Base-by-base conservation (phyloP, 2,329 filamentous ascomycete genomes). In the Aspergillus carbonarius region DNA sequence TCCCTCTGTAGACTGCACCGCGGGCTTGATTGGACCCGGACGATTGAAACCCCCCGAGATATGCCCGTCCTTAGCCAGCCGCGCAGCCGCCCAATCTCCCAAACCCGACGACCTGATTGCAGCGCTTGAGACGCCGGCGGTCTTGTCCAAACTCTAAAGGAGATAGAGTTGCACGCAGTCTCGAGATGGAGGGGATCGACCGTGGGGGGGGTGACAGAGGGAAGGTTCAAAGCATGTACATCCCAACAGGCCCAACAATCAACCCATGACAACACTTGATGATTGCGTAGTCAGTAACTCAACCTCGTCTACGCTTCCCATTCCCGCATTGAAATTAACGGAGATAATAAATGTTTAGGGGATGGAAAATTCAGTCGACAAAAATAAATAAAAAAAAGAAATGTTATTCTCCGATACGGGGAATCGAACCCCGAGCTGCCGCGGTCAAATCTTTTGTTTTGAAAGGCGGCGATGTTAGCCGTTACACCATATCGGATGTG, bases 391-490 rank as follows among this genome's bases (percentile, higher is more conserved):
- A 4, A 35, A 55, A 55, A 51, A 27, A 6, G 6, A 61, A 57
- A 58, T 51, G 23, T 12, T 13, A 12, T 50, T 55, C 64, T 68
- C 65, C 64, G 64, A 68, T 66, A 65, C 63, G 66, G 65, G 66
- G 64, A 68, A 68, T 68, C 67, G 64, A 68, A 68, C 64, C 66
- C 65, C 67, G 63, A 66, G 64, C 65, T 69, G 66, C 54, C 62
- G 67, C 66, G 67, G 44, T 30, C 44, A 48, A 48, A 20, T 42
- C 39, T 48, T 48, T 17, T 9, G 25, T 23, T 30, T 48, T 69
- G 67, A 68, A 65, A 69, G 65, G 66, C 66, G 62, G 54, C 66
- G 66, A 69, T 69, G 66, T 67, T 68, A 67, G 64, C 65, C 65
- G 68, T 65, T 68, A 67, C 66, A 63, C 68, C 67, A 67, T 68